Percentiles rank a stretch among this genome's conserved stretches.
Conservation (phyloP, 2,329 filamentous ascomycete species). For the Colletotrichum sp. region DNA sequence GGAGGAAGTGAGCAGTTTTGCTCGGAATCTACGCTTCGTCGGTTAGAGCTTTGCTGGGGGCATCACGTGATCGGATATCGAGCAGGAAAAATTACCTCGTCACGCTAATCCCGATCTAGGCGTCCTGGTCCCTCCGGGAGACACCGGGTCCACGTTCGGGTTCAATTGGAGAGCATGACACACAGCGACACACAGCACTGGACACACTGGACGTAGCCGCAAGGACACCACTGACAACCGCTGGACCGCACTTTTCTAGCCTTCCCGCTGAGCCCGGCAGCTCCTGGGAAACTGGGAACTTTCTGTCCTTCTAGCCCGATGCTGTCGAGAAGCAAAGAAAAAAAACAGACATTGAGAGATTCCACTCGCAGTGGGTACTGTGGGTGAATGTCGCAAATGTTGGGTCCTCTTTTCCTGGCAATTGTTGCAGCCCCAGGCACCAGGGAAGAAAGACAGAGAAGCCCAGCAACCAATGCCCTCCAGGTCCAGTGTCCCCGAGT, state of each 20-base stretch:
- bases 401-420: slow-evolving; percentile 6
- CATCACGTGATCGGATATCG: slow-evolving; percentile 38
- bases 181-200: neutral
- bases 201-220: neutral
- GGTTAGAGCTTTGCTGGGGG: slow-evolving; percentile 45
- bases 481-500: neutral
- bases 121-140: slow-evolving; percentile 10
- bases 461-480: neutral
- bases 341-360: neutral
- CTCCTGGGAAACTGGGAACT: slow-evolving; percentile 6
- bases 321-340: neutral
- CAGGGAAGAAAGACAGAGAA: neutral
- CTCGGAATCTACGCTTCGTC: slow-evolving; percentile 47
- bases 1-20: slow-evolving; percentile 54
- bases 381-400: slow-evolving; percentile 4
- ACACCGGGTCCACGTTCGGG: slow-evolving; percentile 18
- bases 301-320: neutral
- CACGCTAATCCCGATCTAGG: slow-evolving; percentile 9
- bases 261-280: neutral
- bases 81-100: slow-evolving; percentile 21
- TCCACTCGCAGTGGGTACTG: slow-evolving; percentile 9
- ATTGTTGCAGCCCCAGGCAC: neutral
- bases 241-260: neutral
- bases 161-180: slow-evolving; percentile 9
- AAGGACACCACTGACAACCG: neutral